These are phyloP conservation scores for Pyracantha coccinea DNA, from an alignment of 331 rosid species.

Conservation along the genomic window DNA sequence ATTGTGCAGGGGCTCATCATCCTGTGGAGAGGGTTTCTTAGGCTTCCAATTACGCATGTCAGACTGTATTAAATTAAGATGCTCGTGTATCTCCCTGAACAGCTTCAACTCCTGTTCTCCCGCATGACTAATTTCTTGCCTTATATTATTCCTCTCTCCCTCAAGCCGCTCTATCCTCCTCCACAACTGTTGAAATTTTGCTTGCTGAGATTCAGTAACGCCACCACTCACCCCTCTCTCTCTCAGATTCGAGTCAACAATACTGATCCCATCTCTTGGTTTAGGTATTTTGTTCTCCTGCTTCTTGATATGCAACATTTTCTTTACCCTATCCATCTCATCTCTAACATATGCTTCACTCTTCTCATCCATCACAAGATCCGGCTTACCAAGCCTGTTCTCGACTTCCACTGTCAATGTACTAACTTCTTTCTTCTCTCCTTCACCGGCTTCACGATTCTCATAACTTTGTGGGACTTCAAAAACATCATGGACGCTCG, in stretches of 20 bases:
- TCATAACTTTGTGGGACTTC: constrained; percentile 52
- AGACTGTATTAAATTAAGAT: constrained; percentile 36
- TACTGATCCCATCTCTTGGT: constrained; percentile 16
- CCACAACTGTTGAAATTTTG: constrained; percentile 39
- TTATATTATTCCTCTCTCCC: constrained; percentile 25
- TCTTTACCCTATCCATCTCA: constrained; percentile 27
- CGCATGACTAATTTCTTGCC: constrained; percentile 41
- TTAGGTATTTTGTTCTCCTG: constrained; percentile 23
- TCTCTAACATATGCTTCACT: constrained; percentile 15
- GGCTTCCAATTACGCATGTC: constrained; percentile 44
- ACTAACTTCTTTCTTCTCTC: constrained; percentile 22
- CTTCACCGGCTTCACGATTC: constrained; percentile 17
- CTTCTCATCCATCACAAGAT: constrained; percentile 24
- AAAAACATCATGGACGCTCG: constrained; percentile 52
- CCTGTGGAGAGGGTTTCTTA: constrained; percentile 25
- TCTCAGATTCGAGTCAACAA: constrained; percentile 11
- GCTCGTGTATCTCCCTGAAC: constrained; percentile 60
- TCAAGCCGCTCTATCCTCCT: constrained; percentile 57
- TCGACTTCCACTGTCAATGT: constrained; percentile 28
- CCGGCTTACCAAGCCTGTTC: constrained; percentile 34
- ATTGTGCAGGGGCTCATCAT: constrained; percentile 27
- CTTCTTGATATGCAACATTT: constrained; percentile 14
- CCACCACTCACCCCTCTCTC: constrained; percentile 1
- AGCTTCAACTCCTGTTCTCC: constrained; percentile 52
- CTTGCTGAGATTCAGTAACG: constrained; percentile 27